Percentiles rank a stretch among this genome's conserved stretches.
Conservation (phyloP, 2,329 filamentous ascomycete species). For the Pseudopithomyces chartarum region DNA sequence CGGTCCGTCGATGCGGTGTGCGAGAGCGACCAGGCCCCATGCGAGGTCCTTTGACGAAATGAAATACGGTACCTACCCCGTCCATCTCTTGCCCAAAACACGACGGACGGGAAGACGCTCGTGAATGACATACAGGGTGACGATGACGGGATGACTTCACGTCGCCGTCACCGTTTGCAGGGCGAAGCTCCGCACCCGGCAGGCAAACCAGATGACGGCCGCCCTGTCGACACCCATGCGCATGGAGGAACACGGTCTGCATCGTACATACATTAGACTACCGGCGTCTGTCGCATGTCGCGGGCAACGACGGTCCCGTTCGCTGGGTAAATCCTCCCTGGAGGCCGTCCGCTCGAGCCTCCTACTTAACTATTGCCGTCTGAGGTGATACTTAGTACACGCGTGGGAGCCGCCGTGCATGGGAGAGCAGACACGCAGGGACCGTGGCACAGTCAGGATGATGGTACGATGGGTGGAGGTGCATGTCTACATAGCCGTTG, state of each 20-base stretch:
- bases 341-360: neutral
- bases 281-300: constrained; percentile 1
- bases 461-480: constrained; percentile 8
- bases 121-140: too few relatives aligned
- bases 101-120: neutral
- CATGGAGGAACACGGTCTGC: too few relatives aligned
- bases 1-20: neutral
- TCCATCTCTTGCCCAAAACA: neutral
- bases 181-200: neutral
- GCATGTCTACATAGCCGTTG: constrained; percentile 6
- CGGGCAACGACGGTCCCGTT: neutral
- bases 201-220: neutral
- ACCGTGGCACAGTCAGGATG: neutral
- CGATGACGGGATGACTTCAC: neutral
- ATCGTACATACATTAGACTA: too few relatives aligned
- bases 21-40: neutral
- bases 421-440: neutral
- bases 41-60: neutral
- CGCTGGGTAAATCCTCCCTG: neutral
- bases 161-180: neutral
- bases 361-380: neutral
- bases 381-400: neutral
- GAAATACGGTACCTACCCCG: too few relatives aligned
- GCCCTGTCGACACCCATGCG: neutral
- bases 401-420: neutral